A percentile compares a stretch with the other conserved stretches of the same genome.
These are phyloP conservation scores for Vararia minispora DNA, from an alignment of 768 basidiomycete genomes.

Conservation along the genomic window DNA sequence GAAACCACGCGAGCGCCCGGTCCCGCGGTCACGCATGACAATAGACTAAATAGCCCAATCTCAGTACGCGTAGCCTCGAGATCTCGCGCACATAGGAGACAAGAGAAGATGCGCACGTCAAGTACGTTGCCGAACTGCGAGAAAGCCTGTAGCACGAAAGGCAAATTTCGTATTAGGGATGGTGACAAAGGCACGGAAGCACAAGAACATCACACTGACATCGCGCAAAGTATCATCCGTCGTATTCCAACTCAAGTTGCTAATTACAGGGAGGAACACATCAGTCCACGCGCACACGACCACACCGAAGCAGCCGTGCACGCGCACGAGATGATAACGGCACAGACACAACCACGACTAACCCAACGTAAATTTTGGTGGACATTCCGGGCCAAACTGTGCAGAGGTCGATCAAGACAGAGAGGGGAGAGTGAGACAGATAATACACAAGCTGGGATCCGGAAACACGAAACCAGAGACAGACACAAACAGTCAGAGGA, in stretches of 20 bases:
- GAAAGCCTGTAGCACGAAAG: slow-evolving; percentile 60
- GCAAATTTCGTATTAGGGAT: slow-evolving; percentile 40
- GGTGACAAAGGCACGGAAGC: slow-evolving; percentile 16
- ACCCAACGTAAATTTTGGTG: slow-evolving; percentile 90
- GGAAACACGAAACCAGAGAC: slow-evolving; percentile 11
- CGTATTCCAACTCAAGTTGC: slow-evolving; percentile 95
- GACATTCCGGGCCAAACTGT: slow-evolving; percentile 49
- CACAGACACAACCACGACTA: slow-evolving; percentile 56
- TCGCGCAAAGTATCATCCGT: slow-evolving; percentile 83
- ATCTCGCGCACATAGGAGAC: not conserved
- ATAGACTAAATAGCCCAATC: slow-evolving; percentile 48
- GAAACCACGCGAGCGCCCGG: slow-evolving; percentile 93
- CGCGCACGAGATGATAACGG: slow-evolving; percentile 29
- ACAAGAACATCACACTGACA: slow-evolving; percentile 58
- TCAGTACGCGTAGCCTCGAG: not conserved
- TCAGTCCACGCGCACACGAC: slow-evolving; percentile 33
- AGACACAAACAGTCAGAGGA: slow-evolving; percentile 13
- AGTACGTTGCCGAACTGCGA: slow-evolving; percentile 66
- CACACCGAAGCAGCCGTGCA: slow-evolving; percentile 21
- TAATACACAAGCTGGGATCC: slow-evolving; percentile 13
- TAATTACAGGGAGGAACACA: slow-evolving; percentile 43
- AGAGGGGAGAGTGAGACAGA: slow-evolving; percentile 20
- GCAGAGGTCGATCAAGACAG: slow-evolving; percentile 39
- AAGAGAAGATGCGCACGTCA: slow-evolving; percentile 62
- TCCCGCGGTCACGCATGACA: slow-evolving; percentile 98